Evolutionary conservation across 2,329 filamentous ascomycete genomes (phyloP).

Genomic region (Aspergillus sp.): DNA sequence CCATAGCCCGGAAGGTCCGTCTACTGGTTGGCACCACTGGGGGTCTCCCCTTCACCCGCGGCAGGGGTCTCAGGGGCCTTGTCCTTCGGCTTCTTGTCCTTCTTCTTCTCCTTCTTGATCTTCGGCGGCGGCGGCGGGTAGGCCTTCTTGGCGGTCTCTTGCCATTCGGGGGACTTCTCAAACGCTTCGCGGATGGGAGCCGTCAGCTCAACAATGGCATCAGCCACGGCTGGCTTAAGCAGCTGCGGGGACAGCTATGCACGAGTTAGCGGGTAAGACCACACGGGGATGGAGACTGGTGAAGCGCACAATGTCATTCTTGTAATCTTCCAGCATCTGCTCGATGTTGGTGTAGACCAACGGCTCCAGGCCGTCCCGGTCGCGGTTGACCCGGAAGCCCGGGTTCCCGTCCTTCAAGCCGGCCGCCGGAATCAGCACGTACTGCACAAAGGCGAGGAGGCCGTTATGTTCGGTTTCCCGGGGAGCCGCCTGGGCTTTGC

Average conservation of each 20-base stretch:
- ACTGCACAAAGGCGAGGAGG: conserved; percentile 81
- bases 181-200: conserved; percentile 75
- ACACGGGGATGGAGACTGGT: neutral
- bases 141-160: conserved; percentile 71
- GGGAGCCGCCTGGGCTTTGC: conserved; percentile 78
- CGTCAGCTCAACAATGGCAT: conserved; percentile 70
- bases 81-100: conserved; percentile 56
- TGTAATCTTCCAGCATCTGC: conserved; percentile 77
- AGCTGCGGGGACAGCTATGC: conserved; percentile 74
- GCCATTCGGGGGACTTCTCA: conserved; percentile 72
- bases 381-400: conserved; percentile 67
- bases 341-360: conserved; percentile 76
- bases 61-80: no score
- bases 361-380: conserved; percentile 63
- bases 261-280: conserved; percentile 4
- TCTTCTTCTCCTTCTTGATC: conserved; percentile 74
- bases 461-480: conserved; percentile 81
- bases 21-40: no score
- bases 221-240: conserved; percentile 79
- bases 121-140: conserved; percentile 73
- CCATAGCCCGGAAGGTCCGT: no score
- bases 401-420: conserved; percentile 45
- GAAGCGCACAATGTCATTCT: conserved; percentile 67
- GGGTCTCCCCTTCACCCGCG: no score
- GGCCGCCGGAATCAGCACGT: conserved; percentile 73